Base-by-base conservation (phyloP, 164 flowering plant species). In the Piper betle region DNA sequence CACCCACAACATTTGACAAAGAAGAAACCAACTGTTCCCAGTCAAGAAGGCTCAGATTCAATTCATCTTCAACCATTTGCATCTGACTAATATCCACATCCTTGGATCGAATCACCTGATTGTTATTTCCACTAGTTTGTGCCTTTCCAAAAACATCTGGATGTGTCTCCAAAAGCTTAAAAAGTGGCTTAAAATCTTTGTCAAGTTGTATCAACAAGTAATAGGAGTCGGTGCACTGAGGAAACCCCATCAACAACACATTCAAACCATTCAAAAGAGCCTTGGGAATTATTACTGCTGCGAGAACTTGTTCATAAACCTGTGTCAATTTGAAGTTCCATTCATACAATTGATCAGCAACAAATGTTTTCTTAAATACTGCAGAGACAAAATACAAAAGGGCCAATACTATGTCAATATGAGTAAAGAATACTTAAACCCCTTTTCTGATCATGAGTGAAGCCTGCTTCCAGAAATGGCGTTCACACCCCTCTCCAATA, bases 181-280 rank as follows among this genome's bases (percentile, higher is more conserved):
- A 85, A 59, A 83, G 73, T 20, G 96, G 91, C 64, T 79, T 91
- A 56, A 88, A 87, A 68, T 85, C 88, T 71, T 81, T 82, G 66
- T 94, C 97, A 59, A 91, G 88, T 71, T 87, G 88, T 88, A 91
- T 76, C 60, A 88, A 73, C 75, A 94, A 76, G 78, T 78, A 88
- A 72, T 86, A 88, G 33, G 93, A 91, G 71, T 77, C 75, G 54
- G 86, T 96, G 75, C 84, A 81, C 20, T 88, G 87, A 19, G 99
- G 97, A 66, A 94, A 91, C 56, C 95, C 96, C 93, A 91, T 78
- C 4, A 91, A 64, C 77, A 91, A 72, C 73, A 76, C 68, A 66
- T 71, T 69, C 59, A 87, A 73, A 37, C 83, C 85, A 81, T 62
- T 76, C 59, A 74, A 64, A 59, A 91, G 70, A 74, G 42, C 71